Conservation (phyloP, 306 rosid genomes). For the Psophocarpus tetragonolobus region DNA sequence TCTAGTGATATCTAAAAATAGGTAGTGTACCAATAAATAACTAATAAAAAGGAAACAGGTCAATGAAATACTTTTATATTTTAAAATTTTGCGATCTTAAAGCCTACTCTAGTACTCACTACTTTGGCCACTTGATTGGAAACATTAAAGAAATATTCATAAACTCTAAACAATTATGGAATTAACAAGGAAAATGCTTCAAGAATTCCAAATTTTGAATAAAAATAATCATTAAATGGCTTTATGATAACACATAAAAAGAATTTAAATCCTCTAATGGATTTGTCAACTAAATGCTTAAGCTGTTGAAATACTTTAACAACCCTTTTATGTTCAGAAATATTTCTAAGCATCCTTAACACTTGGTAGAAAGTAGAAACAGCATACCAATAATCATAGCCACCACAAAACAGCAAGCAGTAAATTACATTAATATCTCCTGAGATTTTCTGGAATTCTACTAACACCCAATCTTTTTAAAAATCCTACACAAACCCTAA, state of each 20-base stretch:
- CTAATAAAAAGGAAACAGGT: slow-evolving; percentile 23
- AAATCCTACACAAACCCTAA: too few relatives aligned
- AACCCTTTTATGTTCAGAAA: slow-evolving; percentile 17
- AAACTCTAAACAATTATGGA: not conserved
- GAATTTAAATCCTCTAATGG: not conserved
- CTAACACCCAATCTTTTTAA: too few relatives aligned
- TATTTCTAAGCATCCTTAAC: not conserved
- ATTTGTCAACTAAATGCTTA: slow-evolving; percentile 11
- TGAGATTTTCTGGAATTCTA: too few relatives aligned
- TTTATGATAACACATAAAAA: slow-evolving; percentile 6
- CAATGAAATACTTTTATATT: not conserved
- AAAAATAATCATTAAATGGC: not conserved
- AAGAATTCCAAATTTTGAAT: slow-evolving; percentile 23
- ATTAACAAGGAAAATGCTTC: not conserved
- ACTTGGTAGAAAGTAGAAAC: slow-evolving; percentile 13
- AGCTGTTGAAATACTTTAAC: slow-evolving; percentile 17
- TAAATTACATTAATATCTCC: too few relatives aligned
- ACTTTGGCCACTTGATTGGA: slow-evolving; percentile 32
- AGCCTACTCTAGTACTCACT: slow-evolving; percentile 48
- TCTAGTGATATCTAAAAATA: slow-evolving; percentile 69
- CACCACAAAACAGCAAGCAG: slow-evolving; percentile 5
- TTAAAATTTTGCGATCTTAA: not conserved
- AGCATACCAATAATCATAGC: slow-evolving; percentile 8
- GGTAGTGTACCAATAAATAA: slow-evolving; percentile 25
- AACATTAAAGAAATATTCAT: not conserved